Base-by-base conservation (phyloP, 192 early-diverging fungal species). In the Pilaira anomala region DNA sequence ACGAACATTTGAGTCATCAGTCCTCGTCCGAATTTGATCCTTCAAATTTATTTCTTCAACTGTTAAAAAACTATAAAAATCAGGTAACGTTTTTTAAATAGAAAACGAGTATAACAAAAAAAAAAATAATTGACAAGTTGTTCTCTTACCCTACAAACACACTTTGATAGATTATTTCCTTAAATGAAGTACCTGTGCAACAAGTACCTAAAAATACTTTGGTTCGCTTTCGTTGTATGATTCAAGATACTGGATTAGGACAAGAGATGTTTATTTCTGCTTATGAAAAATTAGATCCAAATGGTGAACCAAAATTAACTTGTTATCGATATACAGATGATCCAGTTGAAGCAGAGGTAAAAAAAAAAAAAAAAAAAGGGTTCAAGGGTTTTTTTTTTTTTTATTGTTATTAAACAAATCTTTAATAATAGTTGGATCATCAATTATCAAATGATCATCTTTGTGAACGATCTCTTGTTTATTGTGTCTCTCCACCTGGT, bases 151-250 rank as follows among this genome's bases (percentile, higher is more conserved):
- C 44, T 18, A 19, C 4, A 46, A 3, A 46, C 44, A 46, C 36
- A 36, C 11, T 22, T 25, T 40, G 25, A 29, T 63, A 81, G 73
- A 80, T 84, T 49, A 76, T 80, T 28, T 61, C 69, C 14, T 53
- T 81, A 8, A 76, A 81, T 49, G 68, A 74, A 28, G 28, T 59
- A 11, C 52, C 76, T 18, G 58, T 76, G 19, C 42, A 42, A 19
- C 41, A 11, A 48, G 55, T 81, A 18, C 71, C 74, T 0, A 8
- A 66, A 16, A 56, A 80, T 46, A 67, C 76, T 13, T 74, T 92
- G 5, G 85, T 90, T 18, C 68, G 88, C n/a, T 90, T 90, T 64
- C 76, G 85, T 41, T 88, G 86, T 72, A 92, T 92, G 90, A 80
- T 92, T 4, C 90, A 92, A 72, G 89, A 92, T 49, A 87, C 87